A percentile compares a stretch with the other conserved stretches of the same genome.
These are phyloP conservation scores for Isoetes engelmannii DNA, from an alignment of 83 land plant genomes.

Conservation along the genomic window DNA sequence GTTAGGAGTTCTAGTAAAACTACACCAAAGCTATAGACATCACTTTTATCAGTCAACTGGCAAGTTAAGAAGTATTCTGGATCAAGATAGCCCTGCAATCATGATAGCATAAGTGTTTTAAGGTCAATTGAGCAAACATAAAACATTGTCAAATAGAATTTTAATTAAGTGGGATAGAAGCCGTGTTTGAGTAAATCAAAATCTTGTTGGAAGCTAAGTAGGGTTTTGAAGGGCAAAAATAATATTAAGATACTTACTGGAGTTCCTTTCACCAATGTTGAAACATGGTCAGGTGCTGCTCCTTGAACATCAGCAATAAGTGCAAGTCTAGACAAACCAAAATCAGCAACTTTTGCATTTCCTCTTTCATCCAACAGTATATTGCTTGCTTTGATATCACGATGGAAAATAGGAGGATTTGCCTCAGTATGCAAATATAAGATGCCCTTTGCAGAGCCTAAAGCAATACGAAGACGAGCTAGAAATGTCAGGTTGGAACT, in stretches of 20 bases:
- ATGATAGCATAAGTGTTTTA: background rate
- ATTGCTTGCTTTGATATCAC: constrained; percentile 5
- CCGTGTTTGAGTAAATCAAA: background rate
- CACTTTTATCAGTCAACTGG: background rate
- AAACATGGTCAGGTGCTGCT: background rate
- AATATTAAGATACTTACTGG: background rate
- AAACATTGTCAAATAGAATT: background rate
- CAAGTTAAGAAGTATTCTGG: background rate
- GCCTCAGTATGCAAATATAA: constrained; percentile 3
- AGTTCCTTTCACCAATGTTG: background rate
- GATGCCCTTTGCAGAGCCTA: constrained; percentile 3
- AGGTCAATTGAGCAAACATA: background rate
- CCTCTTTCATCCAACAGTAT: background rate
- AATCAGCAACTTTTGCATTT: background rate
- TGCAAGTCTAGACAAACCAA: background rate
- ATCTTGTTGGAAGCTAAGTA: background rate
- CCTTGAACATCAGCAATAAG: background rate
- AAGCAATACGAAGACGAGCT: background rate
- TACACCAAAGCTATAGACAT: background rate
- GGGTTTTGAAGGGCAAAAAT: background rate
- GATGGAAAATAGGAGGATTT: constrained; percentile 1
- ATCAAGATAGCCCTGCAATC: background rate
- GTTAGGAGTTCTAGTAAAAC: background rate
- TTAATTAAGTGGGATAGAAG: background rate
- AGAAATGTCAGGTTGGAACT: background rate